Evolutionary conservation across 129 eudicot species (phyloP).

Genomic region (Chrysanthemum lavandulifolium): DNA sequence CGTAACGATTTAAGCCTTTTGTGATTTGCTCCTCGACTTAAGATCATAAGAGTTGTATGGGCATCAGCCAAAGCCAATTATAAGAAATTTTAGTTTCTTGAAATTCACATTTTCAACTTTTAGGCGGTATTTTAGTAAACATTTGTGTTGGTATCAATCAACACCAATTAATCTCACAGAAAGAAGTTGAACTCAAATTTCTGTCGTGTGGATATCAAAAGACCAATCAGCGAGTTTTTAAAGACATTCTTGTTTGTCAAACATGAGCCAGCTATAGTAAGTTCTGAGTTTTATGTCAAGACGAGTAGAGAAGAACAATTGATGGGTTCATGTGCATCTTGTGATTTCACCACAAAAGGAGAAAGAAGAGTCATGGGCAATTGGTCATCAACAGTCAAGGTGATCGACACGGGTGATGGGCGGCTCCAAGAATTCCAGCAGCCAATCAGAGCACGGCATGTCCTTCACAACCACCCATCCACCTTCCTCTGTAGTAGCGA

Average conservation of each 20-base stretch:
- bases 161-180: constrained; percentile 8
- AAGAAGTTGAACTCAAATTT: constrained; percentile 7
- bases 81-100: neutral
- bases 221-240: neutral
- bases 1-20: neutral
- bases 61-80: neutral
- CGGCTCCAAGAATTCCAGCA: constrained; percentile 52
- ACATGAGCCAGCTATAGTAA: neutral
- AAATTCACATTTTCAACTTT: constrained; percentile 9
- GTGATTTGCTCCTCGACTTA: neutral
- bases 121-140: constrained; percentile 8
- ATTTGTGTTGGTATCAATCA: constrained; percentile 29
- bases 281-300: neutral
- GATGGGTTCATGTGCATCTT: constrained; percentile 23
- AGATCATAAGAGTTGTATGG: neutral
- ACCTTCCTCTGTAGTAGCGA: constrained; percentile 64
- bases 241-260: neutral
- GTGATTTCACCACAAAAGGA: constrained; percentile 17
- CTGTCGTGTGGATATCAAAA: constrained; percentile 14
- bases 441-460: constrained; percentile 44
- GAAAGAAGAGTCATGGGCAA: constrained; percentile 9
- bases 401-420: constrained; percentile 55
- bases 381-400: constrained; percentile 45
- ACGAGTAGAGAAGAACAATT: neutral
- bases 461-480: constrained; percentile 45